Evolutionary conservation across 1,284 basidiomycete species (phyloP).

Genomic region (Sphagnurus paluster): DNA sequence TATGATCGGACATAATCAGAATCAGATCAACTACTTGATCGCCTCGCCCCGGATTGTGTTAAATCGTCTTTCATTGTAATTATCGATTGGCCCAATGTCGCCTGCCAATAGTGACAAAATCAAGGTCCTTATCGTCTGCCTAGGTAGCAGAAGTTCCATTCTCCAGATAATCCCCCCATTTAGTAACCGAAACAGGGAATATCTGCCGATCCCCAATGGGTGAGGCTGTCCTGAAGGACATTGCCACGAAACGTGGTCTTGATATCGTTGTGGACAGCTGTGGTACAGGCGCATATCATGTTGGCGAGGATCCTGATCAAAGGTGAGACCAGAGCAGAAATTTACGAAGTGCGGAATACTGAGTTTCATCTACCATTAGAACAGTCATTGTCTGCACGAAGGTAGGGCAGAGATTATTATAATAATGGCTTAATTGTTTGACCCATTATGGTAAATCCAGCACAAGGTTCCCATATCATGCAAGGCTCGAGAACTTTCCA

Average conservation of each 20-base stretch:
- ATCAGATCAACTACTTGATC: not conserved
- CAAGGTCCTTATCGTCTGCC: conserved; percentile 68
- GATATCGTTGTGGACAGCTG: conserved; percentile 70
- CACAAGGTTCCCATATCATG: conserved; percentile 56
- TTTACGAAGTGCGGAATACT: not conserved
- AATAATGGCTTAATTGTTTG: not conserved
- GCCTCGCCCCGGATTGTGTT: too few relatives aligned
- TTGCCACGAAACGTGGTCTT: conserved; percentile 62
- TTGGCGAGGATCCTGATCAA: conserved; percentile 71
- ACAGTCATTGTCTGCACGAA: conserved; percentile 21
- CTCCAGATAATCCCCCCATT: not conserved
- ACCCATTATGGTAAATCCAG: conserved; percentile 27
- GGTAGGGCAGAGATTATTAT: conserved; percentile 10
- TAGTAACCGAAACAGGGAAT: conserved; percentile 47
- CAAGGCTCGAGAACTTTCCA: conserved; percentile 50
- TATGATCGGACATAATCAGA: not conserved
- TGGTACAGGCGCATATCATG: conserved; percentile 72
- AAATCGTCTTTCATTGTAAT: not conserved
- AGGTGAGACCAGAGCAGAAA: conserved; percentile 44
- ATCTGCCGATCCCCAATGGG: conserved; percentile 83
- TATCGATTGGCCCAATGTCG: conserved; percentile 7
- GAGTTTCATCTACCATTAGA: conserved; percentile 7
- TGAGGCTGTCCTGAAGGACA: conserved; percentile 67
- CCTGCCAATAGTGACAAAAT: conserved; percentile 21
- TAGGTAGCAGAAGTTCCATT: conserved; percentile 36